A percentile compares a stretch with the other conserved stretches of the same genome.
Evolutionary conservation across 2,329 filamentous ascomycete genomes (phyloP).

Genomic region (Exophiala aquamarina): DNA sequence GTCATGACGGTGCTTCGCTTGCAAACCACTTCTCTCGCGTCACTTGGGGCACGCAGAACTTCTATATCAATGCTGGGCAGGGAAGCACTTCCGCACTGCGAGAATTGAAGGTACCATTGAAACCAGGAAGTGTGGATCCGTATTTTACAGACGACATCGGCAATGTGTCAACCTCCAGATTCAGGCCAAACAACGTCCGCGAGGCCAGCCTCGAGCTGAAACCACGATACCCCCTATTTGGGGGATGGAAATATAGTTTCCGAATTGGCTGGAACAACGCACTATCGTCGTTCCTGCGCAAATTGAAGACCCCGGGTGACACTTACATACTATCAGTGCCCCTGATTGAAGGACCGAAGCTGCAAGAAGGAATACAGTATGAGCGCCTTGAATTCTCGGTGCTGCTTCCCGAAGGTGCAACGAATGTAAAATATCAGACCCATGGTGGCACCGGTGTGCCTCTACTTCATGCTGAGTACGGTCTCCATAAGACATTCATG

Average conservation of each 20-base stretch:
- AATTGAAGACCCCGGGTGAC: conserved; percentile 56
- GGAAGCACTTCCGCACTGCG: conserved; percentile 76
- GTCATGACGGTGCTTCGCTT: conserved; percentile 81
- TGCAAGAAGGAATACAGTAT: conserved; percentile 82
- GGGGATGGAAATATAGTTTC: conserved; percentile 98
- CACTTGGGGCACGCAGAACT: conserved; percentile 70
- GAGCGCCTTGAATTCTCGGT: conserved; percentile 76
- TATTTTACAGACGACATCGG: conserved; percentile 97
- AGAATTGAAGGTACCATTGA: conserved; percentile 77
- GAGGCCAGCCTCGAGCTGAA: conserved; percentile 86
- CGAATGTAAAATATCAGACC: conserved; percentile 62
- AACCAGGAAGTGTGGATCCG: conserved; percentile 75
- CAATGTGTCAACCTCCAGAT: conserved; percentile 91
- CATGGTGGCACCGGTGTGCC: conserved; percentile 78
- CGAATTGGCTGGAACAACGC: conserved; percentile 94
- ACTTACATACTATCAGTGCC: conserved; percentile 87
- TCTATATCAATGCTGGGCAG: conserved; percentile 57
- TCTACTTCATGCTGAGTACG: conserved; percentile 59
- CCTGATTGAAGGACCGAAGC: conserved; percentile 88
- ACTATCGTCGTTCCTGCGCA: conserved; percentile 72
- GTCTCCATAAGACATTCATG: conserved; percentile 83
- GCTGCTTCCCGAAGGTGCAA: conserved; percentile 86
- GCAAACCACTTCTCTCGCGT: conserved; percentile 72
- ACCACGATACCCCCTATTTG: conserved; percentile 94
- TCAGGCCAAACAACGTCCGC: conserved; percentile 63